Conservation (phyloP, 495 filamentous ascomycete species). For the Penicillium ochrochloron region DNA sequence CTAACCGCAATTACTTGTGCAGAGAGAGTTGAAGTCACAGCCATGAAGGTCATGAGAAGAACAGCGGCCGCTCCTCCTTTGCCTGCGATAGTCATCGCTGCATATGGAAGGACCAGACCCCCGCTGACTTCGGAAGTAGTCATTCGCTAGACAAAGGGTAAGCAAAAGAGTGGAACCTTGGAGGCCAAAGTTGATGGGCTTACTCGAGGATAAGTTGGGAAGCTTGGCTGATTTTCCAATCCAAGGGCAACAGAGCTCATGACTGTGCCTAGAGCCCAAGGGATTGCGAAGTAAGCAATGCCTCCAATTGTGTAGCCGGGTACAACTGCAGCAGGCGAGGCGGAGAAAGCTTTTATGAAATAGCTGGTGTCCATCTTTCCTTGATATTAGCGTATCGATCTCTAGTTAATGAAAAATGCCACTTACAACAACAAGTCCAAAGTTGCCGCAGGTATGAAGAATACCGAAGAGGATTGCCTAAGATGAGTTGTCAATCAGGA, state of each 20-base stretch:
- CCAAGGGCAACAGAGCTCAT: slow-evolving; percentile 47
- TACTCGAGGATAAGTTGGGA: slow-evolving; percentile 51
- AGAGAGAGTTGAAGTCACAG: slow-evolving; percentile 47
- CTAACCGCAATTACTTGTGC: slow-evolving; percentile 50
- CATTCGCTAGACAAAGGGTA: slow-evolving; percentile 35
- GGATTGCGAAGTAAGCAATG: slow-evolving; percentile 50
- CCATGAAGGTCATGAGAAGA: slow-evolving; percentile 52
- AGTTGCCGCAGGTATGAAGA: slow-evolving; percentile 47
- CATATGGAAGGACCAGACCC: slow-evolving; percentile 49
- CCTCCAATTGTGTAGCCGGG: slow-evolving; percentile 52
- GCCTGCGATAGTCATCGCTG: slow-evolving; percentile 47
- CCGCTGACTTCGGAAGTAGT: slow-evolving; percentile 41
- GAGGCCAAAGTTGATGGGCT: background rate
- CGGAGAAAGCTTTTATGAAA: slow-evolving; percentile 53
- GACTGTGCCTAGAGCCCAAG: slow-evolving; percentile 48
- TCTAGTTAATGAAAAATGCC: background rate
- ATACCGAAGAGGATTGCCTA: slow-evolving; percentile 51
- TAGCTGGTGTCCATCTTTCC: slow-evolving; percentile 50
- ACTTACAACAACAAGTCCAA: slow-evolving; percentile 47
- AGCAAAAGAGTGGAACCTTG: background rate
- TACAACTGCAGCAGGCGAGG: slow-evolving; percentile 41
- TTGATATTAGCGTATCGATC: slow-evolving; percentile 10
- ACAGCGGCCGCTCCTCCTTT: slow-evolving; percentile 48
- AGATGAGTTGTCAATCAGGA: background rate
- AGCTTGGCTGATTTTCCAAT: slow-evolving; percentile 44